Base-by-base conservation (phyloP, 345 rosid species). In the Pistacia integerrima region DNA sequence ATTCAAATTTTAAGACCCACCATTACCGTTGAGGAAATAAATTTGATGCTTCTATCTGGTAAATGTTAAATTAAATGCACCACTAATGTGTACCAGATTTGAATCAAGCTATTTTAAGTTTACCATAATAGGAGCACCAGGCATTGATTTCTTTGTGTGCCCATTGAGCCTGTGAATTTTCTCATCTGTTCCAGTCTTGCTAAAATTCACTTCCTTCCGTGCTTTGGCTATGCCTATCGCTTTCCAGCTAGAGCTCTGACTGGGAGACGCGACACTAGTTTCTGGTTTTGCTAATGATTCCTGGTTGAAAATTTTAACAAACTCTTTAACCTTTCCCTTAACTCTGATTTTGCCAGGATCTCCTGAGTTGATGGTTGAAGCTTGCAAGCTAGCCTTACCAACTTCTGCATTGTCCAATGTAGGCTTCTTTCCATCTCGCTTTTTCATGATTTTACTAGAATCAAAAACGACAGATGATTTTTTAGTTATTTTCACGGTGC, bases 321-420 rank as follows among this genome's bases (percentile, higher is more conserved):
- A 94, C n/a, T 91, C 97, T 81, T 83, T 91, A 65, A 94, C 92
- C 83, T 84, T 94, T 81, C 93, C 94, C 71, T 65, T 83, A 49
- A 13, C 84, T 76, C 86, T 81, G 64, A 64, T 79, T 78, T 85
- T 89, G 64, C 73, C 82, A 38, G 63, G 74, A 74, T 86, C 89
- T 30, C 51, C 60, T 16, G 72, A 71, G 59, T 67, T 76, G 9
- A 49, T 76, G 16, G 88, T 76, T 17, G 79, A 77, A 49, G 79
- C 81, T 52, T 72, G 85, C 18, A 49, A n/a, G 70, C 77, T 70
- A 73, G 80, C 64, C 86, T 82, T 80, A 69, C 76, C 76, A 8
- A 70, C 79, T 75, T 76, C 81, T 25, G 63, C 74, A 16, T 55
- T 71, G 56, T 77, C 86, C 58, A 71, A 46, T 72, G 77, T 69